A percentile compares a stretch with the other conserved stretches of the same genome.
Evolutionary conservation across 306 rosid genomes (phyloP).

Genomic region (Cicer judaicum): DNA sequence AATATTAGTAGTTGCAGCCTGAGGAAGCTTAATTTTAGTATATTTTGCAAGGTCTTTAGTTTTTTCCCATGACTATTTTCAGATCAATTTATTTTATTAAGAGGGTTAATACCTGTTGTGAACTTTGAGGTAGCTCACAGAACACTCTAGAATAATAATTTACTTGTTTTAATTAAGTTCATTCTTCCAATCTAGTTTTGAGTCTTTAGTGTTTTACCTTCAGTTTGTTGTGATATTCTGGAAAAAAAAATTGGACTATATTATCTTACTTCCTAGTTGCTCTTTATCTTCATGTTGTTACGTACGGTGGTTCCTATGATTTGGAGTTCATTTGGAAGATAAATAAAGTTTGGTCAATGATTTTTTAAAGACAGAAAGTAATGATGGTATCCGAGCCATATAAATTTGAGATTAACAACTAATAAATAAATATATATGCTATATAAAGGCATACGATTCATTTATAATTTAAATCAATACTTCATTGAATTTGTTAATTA

Average conservation of each 20-base stretch:
- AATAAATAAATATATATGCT: neutral
- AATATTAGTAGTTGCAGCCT: conserved; percentile 32
- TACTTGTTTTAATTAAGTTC: neutral
- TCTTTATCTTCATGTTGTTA: neutral
- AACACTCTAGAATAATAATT: conserved; percentile 43
- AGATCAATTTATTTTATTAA: conserved; percentile 38
- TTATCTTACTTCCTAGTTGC: neutral
- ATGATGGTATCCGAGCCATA: neutral
- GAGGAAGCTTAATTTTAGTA: conserved; percentile 37
- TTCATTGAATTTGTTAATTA: too few species aligned
- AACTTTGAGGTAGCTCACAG: conserved; percentile 34
- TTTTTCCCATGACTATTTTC: conserved; percentile 33
- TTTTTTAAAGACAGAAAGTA: neutral
- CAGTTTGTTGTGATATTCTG: conserved; percentile 1
- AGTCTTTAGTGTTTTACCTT: conserved; percentile 3
- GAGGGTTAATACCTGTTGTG: conserved; percentile 31
- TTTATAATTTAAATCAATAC: too few species aligned
- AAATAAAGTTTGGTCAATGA: neutral
- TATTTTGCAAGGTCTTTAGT: conserved; percentile 33
- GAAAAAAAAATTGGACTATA: neutral
- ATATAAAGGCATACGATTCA: too few species aligned
- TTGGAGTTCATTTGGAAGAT: neutral
- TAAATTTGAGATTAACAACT: neutral
- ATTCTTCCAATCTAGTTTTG: conserved; percentile 14
- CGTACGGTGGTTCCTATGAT: too few species aligned